Conservation (phyloP, 371 early-diverging fungal species). For the Mucor sp. region DNA sequence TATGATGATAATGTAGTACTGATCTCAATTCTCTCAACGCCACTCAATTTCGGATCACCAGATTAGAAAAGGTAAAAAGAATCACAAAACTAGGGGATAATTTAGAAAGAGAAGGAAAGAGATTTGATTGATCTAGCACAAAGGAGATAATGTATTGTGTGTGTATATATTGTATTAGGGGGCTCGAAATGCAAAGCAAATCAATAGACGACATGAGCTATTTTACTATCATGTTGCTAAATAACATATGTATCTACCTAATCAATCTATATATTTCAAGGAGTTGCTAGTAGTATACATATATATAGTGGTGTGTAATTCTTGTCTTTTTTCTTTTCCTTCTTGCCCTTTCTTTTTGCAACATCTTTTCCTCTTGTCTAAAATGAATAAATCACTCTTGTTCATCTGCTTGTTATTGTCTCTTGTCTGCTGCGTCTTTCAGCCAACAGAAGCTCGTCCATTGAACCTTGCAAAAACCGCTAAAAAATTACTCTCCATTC, state of each 20-base stretch:
- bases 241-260: not conserved
- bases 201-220: constrained; percentile 2
- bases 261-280: not conserved
- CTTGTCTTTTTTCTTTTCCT: not conserved
- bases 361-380: not conserved
- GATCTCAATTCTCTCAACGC: not conserved
- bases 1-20: not conserved
- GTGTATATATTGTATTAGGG: not conserved
- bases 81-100: not conserved
- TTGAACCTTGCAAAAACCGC: constrained; percentile 5
- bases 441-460: constrained; percentile 9
- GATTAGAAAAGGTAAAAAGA: not conserved
- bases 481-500: constrained; percentile 4
- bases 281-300: not conserved
- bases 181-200: constrained; percentile 4
- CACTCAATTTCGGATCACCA: not conserved
- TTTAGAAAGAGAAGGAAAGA: not conserved
- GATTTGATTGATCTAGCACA: not conserved
- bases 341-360: not conserved
- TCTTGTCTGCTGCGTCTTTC: constrained; percentile 1
- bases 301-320: not conserved
- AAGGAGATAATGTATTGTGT: not conserved
- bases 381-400: constrained; percentile 13
- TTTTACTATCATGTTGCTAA: not conserved
- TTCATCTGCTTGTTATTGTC: not conserved